Evolutionary conservation across 345 rosid species (phyloP), one percentile per base, ranked within the genome.

Genomic region (Salix caprea): DNA sequence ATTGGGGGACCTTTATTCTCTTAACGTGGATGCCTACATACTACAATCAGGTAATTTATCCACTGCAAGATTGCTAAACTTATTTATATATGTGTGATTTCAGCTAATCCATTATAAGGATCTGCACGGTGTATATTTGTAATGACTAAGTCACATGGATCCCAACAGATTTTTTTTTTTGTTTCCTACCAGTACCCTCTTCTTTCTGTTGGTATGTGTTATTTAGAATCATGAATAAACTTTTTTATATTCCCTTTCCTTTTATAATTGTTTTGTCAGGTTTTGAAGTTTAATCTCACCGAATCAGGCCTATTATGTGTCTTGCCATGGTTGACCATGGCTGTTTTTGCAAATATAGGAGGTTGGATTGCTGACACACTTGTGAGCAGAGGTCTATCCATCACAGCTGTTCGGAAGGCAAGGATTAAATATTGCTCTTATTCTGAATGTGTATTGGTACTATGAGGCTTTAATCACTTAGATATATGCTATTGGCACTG

Each of bases 301-400:
- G 96, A 95, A 85, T 93, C 99, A 34, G 99, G 99, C 62, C 91
- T 95, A 34, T 78, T 95, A 10, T 93, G 97, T 46, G 98, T 95
- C 81, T 89, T 95, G 84, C 99, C 99, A 70, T 95, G 99, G 99
- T 85, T 95, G 82, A 95, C 99, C 39, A 95, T 93, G 99, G 99
- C 99, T 72, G 71, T 85, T 72, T 90, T 91, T 78, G 98, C 98
- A 64, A 93, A 95, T 82, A 40, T 93, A 74, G 99, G 98, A 83
- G 99, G 99, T 56, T 95, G 99, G 99, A 95, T 95, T 61, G 99
- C 99, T 7, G 99, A 95, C 85, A 91, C 97, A 72, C 96, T 95
- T 14, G 96, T 95, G 72, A 90, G 97, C 91, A 89, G 76, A 84
- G 99, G 99, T 68, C 66, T 95, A 82, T 95, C 99, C 72, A 89